phyloP scores from a whole-genome alignment of 805 yeast genomes.

The baker's yeast (Saccharomyces cerevisiae) region DNA sequence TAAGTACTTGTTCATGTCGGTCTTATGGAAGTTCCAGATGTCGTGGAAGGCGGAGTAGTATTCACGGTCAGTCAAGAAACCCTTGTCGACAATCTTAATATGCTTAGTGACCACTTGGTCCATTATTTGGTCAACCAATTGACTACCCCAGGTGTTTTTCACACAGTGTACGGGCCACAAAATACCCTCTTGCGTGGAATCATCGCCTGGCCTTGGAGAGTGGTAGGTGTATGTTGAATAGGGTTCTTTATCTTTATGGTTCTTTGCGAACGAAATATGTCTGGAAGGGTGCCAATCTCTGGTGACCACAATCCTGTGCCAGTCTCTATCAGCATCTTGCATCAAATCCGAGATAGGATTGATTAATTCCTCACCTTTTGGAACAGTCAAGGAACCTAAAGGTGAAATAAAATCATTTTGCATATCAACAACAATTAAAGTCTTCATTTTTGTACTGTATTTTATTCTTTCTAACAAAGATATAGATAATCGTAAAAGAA shows the following conservation, averaged over 20 bases:
- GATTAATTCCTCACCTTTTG: slow-evolving; percentile 52
- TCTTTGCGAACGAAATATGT: slow-evolving; percentile 77
- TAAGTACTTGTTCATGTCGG: slow-evolving; percentile 52
- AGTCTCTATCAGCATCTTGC: slow-evolving; percentile 33
- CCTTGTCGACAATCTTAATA: slow-evolving; percentile 53
- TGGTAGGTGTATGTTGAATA: slow-evolving; percentile 41
- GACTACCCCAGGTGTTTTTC: slow-evolving; percentile 60
- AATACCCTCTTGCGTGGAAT: slow-evolving; percentile 33
- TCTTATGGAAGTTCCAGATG: slow-evolving; percentile 61
- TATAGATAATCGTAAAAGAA: not conserved
- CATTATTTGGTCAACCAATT: slow-evolving; percentile 35
- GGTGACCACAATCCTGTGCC: slow-evolving; percentile 63
- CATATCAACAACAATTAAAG: slow-evolving; percentile 68
- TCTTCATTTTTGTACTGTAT: slow-evolving; percentile 25
- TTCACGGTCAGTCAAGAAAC: slow-evolving; percentile 63
- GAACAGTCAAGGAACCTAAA: slow-evolving; percentile 67
- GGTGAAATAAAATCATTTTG: slow-evolving; percentile 85
- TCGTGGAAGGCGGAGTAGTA: slow-evolving; percentile 84
- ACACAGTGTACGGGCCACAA: slow-evolving; percentile 94
- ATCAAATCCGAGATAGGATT: slow-evolving; percentile 43
- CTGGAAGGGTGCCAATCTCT: slow-evolving; percentile 83
- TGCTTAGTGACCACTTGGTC: slow-evolving; percentile 30
- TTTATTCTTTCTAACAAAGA: not conserved
- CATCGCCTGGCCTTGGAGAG: slow-evolving; percentile 39
- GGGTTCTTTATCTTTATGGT: slow-evolving; percentile 42